Base-by-base conservation (phyloP, 2,329 filamentous ascomycete species). In the Pseudophaeomoniella oleicola region DNA sequence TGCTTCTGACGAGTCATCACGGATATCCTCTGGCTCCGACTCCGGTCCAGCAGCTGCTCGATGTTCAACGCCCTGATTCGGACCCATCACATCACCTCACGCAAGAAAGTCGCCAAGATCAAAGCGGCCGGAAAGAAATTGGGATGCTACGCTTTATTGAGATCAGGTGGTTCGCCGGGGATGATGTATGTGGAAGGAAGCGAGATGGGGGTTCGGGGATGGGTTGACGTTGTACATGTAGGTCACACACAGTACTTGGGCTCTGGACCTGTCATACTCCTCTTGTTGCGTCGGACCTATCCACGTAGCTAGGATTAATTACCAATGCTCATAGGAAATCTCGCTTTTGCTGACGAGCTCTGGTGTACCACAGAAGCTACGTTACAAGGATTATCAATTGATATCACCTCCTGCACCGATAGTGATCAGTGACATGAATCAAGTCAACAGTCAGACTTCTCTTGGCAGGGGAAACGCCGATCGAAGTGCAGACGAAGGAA, bases 31-130 rank as follows among this genome's bases (percentile, higher is more conserved):
- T n/a, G n/a, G n/a, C n/a, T n/a, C n/a, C n/a, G n/a, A n/a, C n/a
- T n/a, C n/a, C n/a, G n/a, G n/a, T n/a, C n/a, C n/a, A n/a, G n/a
- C n/a, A n/a, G n/a, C n/a, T n/a, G n/a, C n/a, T n/a, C 48, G 48
- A 57, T 52, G 1, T 68, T 58, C 50, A 70, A 72, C 50, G 71
- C 78, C 18, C 62, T 87, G 32, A 82, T 87, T 41, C 72, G 79
- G 36, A 87, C 81, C 0, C 81, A 87, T 47, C 81, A 87, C 54
- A 85, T 87, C 50, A 86, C 80, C 3, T 85, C 78, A 0, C 76
- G 80, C 44, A 85, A 84, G 52, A 87, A 87, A 51, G 67, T 78
- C 32, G 59, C 65, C 16, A 64, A 65, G 38, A 65, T 87, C 15
- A 78, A 80, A 53, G 74, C 76, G 2, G 69, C 72, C 3, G 75